Conservation (phyloP, 2,329 filamentous ascomycete genomes). For the Stagonosporopsis tanaceti region DNA sequence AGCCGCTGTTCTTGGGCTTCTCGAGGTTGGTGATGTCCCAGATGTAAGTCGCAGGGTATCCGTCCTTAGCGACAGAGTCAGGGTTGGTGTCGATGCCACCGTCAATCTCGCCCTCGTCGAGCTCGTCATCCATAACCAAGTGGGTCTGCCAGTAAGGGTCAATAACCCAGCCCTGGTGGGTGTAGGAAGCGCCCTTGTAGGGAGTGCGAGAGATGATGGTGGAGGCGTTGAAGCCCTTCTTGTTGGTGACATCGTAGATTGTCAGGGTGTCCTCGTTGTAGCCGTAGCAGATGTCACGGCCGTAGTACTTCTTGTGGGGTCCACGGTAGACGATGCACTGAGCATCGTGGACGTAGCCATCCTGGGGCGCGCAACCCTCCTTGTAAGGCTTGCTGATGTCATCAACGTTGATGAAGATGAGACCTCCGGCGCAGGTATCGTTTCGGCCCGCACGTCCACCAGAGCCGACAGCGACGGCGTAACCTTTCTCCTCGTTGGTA, state of each 20-base stretch:
- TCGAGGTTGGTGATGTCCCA: conserved; percentile 49
- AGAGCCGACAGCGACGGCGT: conserved; percentile 47
- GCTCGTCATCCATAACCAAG: conserved; percentile 50
- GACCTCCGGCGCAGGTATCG: conserved; percentile 57
- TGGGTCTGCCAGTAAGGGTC: conserved; percentile 47
- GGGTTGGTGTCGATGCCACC: conserved; percentile 24
- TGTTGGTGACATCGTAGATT: conserved; percentile 62
- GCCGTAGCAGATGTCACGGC: conserved; percentile 64
- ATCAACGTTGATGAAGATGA: conserved; percentile 67
- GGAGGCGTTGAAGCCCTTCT: conserved; percentile 63
- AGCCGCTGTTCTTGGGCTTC: conserved; percentile 49
- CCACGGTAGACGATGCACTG: conserved; percentile 66
- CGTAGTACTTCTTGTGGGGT: conserved; percentile 59
- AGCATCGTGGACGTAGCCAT: conserved; percentile 68
- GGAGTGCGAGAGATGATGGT: conserved; percentile 63
- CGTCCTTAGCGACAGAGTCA: conserved; percentile 42
- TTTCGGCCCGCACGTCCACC: conserved; percentile 40
- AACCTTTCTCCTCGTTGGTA: conserved; percentile 45
- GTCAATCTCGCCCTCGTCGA: conserved; percentile 49
- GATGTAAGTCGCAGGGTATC: conserved; percentile 49
- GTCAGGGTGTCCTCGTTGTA: conserved; percentile 65
- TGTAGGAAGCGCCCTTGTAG: conserved; percentile 64
- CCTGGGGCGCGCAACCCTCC: conserved; percentile 62
- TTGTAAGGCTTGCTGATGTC: conserved; percentile 56
- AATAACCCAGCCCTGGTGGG: conserved; percentile 67